Evolutionary conservation across 805 yeast species (phyloP).

Genomic region (Lipomyces sp.): DNA sequence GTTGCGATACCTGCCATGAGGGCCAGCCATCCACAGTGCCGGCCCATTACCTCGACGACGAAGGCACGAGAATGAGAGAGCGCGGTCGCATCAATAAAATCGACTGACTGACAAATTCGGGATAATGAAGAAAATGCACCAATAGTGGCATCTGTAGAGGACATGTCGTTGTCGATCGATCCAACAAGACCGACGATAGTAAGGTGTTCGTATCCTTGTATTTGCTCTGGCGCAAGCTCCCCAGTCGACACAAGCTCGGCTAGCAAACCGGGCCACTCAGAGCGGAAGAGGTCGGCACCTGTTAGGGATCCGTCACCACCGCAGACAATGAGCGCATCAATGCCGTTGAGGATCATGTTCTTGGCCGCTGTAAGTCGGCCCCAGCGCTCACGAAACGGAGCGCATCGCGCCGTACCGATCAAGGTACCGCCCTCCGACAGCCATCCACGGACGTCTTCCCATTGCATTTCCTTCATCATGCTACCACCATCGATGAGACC

Average conservation of each 20-base stretch:
- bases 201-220: slow-evolving; percentile 66
- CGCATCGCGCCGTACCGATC: slow-evolving; percentile 95
- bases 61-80: slow-evolving; percentile 96
- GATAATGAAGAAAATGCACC: slow-evolving; percentile 95
- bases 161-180: slow-evolving; percentile 97
- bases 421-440: slow-evolving; percentile 91
- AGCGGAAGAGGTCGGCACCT: slow-evolving; percentile 93
- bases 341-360: slow-evolving; percentile 83
- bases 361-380: slow-evolving; percentile 86
- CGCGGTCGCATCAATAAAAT: slow-evolving; percentile 97
- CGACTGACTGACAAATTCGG: slow-evolving; percentile 90
- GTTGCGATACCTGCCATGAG: slow-evolving; percentile 97
- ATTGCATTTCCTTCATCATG: slow-evolving; percentile 72
- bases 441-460: slow-evolving; percentile 97
- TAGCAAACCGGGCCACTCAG: slow-evolving; percentile 91
- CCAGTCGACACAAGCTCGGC: slow-evolving; percentile 66
- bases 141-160: slow-evolving; percentile 93
- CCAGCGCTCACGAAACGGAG: slow-evolving; percentile 78
- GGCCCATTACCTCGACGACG: slow-evolving; percentile 98
- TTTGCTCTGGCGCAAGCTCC: slow-evolving; percentile 62
- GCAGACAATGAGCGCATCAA: slow-evolving; percentile 92
- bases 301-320: slow-evolving; percentile 99
- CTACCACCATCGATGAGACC: slow-evolving; percentile 90
- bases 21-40: slow-evolving; percentile 99
- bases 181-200: slow-evolving; percentile 95